These are phyloP conservation scores for Alternaria infectoria DNA, from an alignment of 2,329 filamentous ascomycete genomes.

Conservation along the genomic window DNA sequence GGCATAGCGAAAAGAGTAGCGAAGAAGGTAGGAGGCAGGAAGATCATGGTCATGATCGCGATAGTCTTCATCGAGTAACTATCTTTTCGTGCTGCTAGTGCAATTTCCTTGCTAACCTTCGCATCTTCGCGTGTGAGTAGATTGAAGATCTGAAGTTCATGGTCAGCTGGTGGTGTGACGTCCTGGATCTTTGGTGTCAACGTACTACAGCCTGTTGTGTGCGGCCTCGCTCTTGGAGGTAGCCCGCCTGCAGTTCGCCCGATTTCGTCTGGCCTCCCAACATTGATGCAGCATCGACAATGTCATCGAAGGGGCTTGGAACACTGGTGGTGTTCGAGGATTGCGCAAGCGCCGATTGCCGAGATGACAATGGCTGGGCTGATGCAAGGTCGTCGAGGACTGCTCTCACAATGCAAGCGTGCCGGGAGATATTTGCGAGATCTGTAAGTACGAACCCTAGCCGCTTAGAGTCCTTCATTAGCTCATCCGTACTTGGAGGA, in stretches of 20 bases:
- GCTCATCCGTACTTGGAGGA: neutral
- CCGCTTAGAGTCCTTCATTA: neutral
- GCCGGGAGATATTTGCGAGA: neutral
- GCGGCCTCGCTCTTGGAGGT: neutral
- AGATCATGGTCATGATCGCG: neutral
- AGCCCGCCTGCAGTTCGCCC: neutral
- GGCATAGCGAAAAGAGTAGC: neutral
- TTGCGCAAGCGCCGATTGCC: neutral
- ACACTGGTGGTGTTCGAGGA: neutral
- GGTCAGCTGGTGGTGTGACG: neutral
- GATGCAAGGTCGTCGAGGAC: neutral
- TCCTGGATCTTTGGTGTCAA: neutral
- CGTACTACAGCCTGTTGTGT: neutral
- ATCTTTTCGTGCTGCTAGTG: neutral
- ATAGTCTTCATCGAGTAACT: neutral
- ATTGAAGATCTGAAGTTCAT: neutral
- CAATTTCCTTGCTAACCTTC: accelerated
- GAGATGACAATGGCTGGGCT: neutral
- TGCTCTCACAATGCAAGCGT: neutral
- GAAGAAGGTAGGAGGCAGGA: neutral
- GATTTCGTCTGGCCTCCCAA: neutral
- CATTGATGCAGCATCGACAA: neutral
- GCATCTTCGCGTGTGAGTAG: neutral
- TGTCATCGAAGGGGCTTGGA: accelerated
- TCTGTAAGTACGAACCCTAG: neutral